Base-by-base conservation (phyloP, 768 basidiomycete genomes). In the Podaxis rugospora region DNA sequence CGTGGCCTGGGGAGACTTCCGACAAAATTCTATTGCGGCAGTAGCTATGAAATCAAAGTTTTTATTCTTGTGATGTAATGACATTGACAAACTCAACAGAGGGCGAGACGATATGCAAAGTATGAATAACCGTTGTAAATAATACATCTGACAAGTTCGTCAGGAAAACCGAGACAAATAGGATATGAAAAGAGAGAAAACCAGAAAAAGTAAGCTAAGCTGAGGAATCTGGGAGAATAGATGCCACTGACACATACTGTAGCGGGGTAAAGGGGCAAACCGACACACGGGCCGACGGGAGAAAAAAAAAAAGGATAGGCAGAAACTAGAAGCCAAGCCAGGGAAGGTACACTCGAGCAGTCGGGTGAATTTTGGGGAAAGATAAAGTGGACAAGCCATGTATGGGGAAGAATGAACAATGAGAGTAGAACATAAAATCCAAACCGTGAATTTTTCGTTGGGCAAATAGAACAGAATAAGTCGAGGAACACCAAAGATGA, bases 141-240 rank as follows among this genome's bases (percentile, higher is more conserved):
- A 55, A 39, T 50, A 61, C 44, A 54, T 53, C 51, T 53, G 57
- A 51, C 50, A n/a, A 51, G 23, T 59, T 40, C 35, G 47, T 60
- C 52, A 39, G 13, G 49, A 18, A 18, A 47, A 49, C 25, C 28
- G 50, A 53, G 21, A 52, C 10, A 1, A 11, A 52, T 16, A 18
- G 21, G 57, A 21, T 36, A n/a, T 40, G 32, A 54, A 27, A 40
- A 49, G 21, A 55, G 27, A 49, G 27, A 16, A 53, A 42, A 44
- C 39, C 51, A 3, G 39, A 47, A 32, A 32, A 9, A 40, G 46
- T 60, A 60, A 49, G 51, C 59, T 42, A 60, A 59, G 58, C 37
- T 3, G 35, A 28, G 16, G 39, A 53, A 18, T 53, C 42, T 44
- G 59, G 42, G 28, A 25, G 53, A 14, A 49, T 54, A 39, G 35